Conservation (phyloP, 2,329 filamentous ascomycete species). For the Neocucurbitaria cava region DNA sequence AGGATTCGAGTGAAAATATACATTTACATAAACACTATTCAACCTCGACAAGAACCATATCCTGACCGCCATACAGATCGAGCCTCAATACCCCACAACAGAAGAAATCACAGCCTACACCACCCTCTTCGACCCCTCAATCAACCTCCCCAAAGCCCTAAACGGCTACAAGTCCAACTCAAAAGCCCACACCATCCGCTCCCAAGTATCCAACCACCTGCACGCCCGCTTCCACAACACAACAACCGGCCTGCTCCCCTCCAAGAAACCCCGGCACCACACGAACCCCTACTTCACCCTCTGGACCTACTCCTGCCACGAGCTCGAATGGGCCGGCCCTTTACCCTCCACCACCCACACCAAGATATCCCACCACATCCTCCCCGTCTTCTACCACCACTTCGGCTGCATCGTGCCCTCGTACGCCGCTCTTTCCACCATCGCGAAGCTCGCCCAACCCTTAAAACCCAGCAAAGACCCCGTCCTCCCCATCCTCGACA, state of each 20-base stretch:
- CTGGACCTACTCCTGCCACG: constrained; percentile 69
- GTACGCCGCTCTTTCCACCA: constrained; percentile 68
- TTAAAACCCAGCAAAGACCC: constrained; percentile 35
- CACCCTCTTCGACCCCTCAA: constrained; percentile 68
- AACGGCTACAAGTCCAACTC: constrained; percentile 70
- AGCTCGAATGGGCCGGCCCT: constrained; percentile 71
- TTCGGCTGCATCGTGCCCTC: constrained; percentile 76
- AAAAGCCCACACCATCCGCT: constrained; percentile 67
- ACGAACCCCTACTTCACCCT: constrained; percentile 73
- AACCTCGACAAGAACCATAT: no score
- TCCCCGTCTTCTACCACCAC: constrained; percentile 79
- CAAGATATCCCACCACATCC: constrained; percentile 68
- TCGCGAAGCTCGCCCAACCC: constrained; percentile 60
- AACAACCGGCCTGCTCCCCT: constrained; percentile 33
- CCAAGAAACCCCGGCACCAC: constrained; percentile 54
- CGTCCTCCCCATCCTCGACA: constrained; percentile 65
- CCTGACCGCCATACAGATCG: constrained; percentile 10
- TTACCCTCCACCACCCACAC: constrained; percentile 59
- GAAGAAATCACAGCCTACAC: constrained; percentile 72
- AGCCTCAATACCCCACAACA: constrained; percentile 27
- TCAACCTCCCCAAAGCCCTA: constrained; percentile 67
- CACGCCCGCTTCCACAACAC: constrained; percentile 58
- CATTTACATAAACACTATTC: no score
- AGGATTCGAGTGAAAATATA: no score
- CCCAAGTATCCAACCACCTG: constrained; percentile 64